Evolutionary conservation across 2,329 filamentous ascomycete genomes (phyloP).

Genomic region (Trichoderma simmonsii): DNA sequence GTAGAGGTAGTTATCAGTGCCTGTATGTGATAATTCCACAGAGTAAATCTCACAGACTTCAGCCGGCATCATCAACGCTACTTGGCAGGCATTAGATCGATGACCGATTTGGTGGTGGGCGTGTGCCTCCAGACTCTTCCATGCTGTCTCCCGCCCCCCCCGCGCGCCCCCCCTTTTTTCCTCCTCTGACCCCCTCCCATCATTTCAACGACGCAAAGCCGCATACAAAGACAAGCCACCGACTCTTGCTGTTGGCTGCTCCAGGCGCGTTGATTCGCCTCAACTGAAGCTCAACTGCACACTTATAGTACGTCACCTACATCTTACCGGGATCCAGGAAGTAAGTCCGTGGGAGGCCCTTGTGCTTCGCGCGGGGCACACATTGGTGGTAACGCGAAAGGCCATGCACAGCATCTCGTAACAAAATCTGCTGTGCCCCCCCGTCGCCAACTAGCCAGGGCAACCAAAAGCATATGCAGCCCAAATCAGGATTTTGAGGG

Average conservation of each 20-base stretch:
- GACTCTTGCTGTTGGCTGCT: background rate
- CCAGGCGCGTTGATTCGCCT: background rate
- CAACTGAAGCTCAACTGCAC: background rate
- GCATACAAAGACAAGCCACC: background rate
- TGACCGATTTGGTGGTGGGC: conserved; percentile 11
- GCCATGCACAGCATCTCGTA: conserved; percentile 13
- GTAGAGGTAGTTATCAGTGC: background rate
- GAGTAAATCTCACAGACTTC: background rate
- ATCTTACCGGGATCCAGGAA: conserved; percentile 14
- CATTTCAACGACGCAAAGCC: background rate
- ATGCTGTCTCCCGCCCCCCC: background rate
- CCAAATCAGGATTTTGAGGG: background rate
- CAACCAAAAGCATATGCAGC: background rate
- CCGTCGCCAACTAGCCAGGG: background rate
- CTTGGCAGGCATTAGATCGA: background rate
- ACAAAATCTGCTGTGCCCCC: background rate
- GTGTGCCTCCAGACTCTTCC: background rate
- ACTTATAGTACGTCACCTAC: conserved; percentile 8
- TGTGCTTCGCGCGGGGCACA: conserved; percentile 1
- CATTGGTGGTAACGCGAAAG: background rate
- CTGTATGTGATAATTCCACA: background rate
- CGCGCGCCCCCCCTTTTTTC: background rate
- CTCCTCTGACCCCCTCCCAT: background rate
- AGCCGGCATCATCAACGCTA: background rate
- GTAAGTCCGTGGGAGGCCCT: background rate